Base-by-base conservation (phyloP, 306 rosid genomes). In the Acacia melanoxylon region DNA sequence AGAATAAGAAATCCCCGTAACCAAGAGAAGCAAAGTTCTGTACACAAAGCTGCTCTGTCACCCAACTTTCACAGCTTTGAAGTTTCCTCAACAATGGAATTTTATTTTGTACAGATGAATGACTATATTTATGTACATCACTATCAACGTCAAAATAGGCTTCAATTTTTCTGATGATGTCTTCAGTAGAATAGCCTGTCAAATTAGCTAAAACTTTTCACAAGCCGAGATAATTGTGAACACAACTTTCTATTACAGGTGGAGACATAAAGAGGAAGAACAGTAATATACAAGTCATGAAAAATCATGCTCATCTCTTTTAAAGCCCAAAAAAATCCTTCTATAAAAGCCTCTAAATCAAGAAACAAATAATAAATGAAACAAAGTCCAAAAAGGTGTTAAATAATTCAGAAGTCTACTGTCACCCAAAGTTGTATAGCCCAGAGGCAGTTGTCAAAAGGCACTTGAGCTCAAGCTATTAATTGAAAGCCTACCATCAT, bases 21-120 rank as follows among this genome's bases (percentile, higher is more conserved):
- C 99, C 99, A 74, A 95, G 94, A 82, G 90, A 83, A 79, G 59
- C 88, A 37, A 95, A 95, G 77, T 88, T 89, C 86, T 85, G 78
- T 54, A 86, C 91, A 68, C 88, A 80, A 88, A 89, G 90, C 79
- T 91, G 91, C 83, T 91, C 91, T 29, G 87, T 82, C 69, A 95
- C 85, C 98, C 97, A 93, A 77, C 25, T 78, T 89, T 89, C 95
- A 80, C 98, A 95, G 62, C 85, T 78, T 51, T 82, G 86, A 70
- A 95, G 91, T 88, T 89, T 90, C 87, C 83, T 89, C 86, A 88
- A 78, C 76, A 88, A 80, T 79, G 79, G 68, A 61, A 87, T 78
- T 80, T 81, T 83, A 67, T 74, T 68, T 85, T 88, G 85, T 52
- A 42, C 61, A 16, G 73, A 74, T 75, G 91, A 79, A 54, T 77